Evolutionary conservation across 2,329 filamentous ascomycete species (phyloP), one percentile per base, ranked within the genome.

Genomic region (Incumbomyces delicatus): DNA sequence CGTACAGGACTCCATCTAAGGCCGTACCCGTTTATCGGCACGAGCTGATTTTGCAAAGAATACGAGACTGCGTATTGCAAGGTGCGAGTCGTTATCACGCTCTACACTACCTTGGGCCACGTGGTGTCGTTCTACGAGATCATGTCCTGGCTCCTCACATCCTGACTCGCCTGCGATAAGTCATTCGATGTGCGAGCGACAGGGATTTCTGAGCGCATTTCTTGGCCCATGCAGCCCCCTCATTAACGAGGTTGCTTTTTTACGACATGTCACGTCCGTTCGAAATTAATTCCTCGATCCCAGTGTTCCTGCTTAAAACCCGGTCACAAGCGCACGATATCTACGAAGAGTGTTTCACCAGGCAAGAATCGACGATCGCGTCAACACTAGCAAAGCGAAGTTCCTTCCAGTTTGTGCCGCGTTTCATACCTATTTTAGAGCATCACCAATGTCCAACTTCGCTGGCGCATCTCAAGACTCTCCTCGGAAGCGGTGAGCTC

Each of bases 251-350:
- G 29, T 44, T 16, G 13, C 41, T 20, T 35, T 20, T 17, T n/a
- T 17, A 35, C 12, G 12, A 10, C 29, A 7, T 7, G 10, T 11
- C 10, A 18, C 16, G 22, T n/a, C 10, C n/a, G 18, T 27, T 5
- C 31, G 14, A 44, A 27, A 27, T 27, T 27, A 27, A 4, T 27
- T 27, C 22, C 22, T 27, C 22, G 22, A 27, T 57, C 43, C 67
- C 68, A 27, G 62, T 72, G 46, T 62, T 72, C 53, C 65, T 73
- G 49, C 68, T 72, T 34, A 73, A 73, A 57, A 71, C 70, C 35
- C 63, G 63, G 54, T 71, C 69, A 36, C 59, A 60, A 32, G 68
- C 70, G 1, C 58, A 65, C 39, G 69, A 72, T 53, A 58, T 61
- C 45, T 70, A 71, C 53, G 61, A 68, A 44, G 67, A 70, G 45